A percentile compares a stretch with the other conserved stretches of the same genome.
Conservation (phyloP, 139 green algal genomes). For the Chlamydomonas applanata region DNA sequence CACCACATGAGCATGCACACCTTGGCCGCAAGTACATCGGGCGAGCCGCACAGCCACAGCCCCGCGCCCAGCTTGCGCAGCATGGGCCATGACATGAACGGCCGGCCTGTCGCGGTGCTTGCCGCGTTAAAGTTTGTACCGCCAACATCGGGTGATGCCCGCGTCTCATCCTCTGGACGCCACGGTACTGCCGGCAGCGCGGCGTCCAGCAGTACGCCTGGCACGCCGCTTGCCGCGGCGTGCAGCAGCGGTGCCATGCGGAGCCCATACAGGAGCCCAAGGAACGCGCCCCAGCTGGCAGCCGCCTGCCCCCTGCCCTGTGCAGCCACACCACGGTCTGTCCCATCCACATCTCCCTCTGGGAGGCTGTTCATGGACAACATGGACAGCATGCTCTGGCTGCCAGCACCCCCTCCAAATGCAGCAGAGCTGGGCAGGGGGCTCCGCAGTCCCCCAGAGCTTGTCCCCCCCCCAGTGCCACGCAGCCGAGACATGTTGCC, state of each 20-base stretch:
- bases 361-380: too few species aligned
- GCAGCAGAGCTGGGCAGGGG: too few species aligned
- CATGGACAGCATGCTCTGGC: too few species aligned
- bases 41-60: conserved; percentile 78
- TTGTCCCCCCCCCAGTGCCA: too few species aligned
- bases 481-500: too few species aligned
- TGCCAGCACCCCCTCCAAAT: too few species aligned
- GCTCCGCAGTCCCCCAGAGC: too few species aligned
- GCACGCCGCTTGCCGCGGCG: conserved; percentile 29
- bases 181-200: conserved; percentile 42
- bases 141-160: conserved; percentile 10
- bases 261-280: conserved; percentile 39
- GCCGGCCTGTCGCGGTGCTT: not conserved
- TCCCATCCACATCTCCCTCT: too few species aligned
- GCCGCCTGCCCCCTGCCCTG: too few species aligned
- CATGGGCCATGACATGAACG: conserved; percentile 53
- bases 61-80: conserved; percentile 67
- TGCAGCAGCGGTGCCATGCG: conserved; percentile 31
- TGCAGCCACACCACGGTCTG: too few species aligned
- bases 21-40: not conserved
- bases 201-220: conserved; percentile 40
- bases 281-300: conserved; percentile 19
- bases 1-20: too few species aligned
- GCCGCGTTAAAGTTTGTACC: not conserved
- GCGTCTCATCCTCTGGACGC: conserved; percentile 16